These are phyloP conservation scores for Gynostemma pentaphyllum DNA, from an alignment of 306 rosid species.

Conservation along the genomic window DNA sequence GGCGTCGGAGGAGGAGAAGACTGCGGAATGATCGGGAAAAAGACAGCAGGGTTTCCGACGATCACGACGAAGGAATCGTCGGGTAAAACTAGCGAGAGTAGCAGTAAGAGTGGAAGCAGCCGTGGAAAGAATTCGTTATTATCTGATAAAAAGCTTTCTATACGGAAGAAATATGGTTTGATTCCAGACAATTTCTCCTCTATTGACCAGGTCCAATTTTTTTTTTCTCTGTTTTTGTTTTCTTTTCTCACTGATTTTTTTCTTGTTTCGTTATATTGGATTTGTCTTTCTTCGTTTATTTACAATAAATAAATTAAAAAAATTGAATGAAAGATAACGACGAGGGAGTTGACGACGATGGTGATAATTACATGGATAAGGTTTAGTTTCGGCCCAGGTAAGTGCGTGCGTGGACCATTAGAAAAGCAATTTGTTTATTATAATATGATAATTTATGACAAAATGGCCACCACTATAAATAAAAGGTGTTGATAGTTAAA, in stretches of 20 bases:
- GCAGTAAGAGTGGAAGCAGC: neutral
- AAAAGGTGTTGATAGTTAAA: too few relatives aligned
- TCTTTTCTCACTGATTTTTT: neutral
- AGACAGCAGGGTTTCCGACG: too few relatives aligned
- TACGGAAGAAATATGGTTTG: conserved; percentile 35
- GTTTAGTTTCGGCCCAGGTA: too few relatives aligned
- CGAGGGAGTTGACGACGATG: too few relatives aligned
- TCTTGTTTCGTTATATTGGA: neutral
- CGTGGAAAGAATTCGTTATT: neutral
- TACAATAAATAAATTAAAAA: too few relatives aligned
- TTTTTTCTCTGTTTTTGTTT: neutral
- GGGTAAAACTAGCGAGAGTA: neutral
- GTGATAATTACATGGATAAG: too few relatives aligned
- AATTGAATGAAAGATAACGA: too few relatives aligned
- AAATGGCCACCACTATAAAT: too few relatives aligned
- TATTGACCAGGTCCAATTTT: conserved; percentile 48
- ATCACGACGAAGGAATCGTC: neutral
- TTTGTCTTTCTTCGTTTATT: too few relatives aligned
- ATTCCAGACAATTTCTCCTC: conserved; percentile 52
- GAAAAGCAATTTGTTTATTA: too few relatives aligned
- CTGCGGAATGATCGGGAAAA: neutral
- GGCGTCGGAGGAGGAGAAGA: neutral
- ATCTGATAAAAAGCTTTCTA: conserved; percentile 9
- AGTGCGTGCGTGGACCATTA: too few relatives aligned
- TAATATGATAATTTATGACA: too few relatives aligned